These are phyloP conservation scores for Myxozyma neglecta DNA, from an alignment of 805 yeast species.

Conservation along the genomic window DNA sequence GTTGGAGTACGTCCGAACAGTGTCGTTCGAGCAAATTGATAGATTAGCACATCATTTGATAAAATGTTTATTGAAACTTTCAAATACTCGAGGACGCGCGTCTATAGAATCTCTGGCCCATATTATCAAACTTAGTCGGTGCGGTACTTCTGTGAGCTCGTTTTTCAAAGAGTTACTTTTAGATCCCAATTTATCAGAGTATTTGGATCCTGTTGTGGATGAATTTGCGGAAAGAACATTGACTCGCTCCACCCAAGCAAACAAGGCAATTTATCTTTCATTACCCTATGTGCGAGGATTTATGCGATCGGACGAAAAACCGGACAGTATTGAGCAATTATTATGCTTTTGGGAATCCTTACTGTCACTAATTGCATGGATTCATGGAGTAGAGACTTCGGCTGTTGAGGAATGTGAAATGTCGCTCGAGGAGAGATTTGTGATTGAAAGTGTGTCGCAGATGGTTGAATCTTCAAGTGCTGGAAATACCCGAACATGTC, in stretches of 20 bases:
- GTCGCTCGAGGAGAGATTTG: conserved; percentile 14
- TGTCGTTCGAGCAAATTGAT: conserved; percentile 12
- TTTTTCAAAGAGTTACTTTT: neutral
- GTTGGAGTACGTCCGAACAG: conserved; percentile 3
- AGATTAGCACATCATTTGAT: conserved; percentile 1
- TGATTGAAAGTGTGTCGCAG: conserved; percentile 3
- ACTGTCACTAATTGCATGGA: conserved; percentile 10
- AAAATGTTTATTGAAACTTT: conserved; percentile 4
- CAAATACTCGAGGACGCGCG: conserved; percentile 10
- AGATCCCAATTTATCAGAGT: neutral
- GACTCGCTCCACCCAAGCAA: neutral
- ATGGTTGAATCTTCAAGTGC: neutral
- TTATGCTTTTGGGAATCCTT: conserved; percentile 9
- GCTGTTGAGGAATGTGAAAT: neutral
- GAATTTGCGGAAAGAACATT: neutral
- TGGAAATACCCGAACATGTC: neutral
- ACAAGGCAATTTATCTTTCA: conserved; percentile 7
- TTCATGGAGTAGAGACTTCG: conserved; percentile 3
- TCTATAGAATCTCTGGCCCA: conserved; percentile 13
- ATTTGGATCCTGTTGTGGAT: conserved; percentile 1
- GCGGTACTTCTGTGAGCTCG: conserved; percentile 1
- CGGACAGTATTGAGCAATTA: conserved; percentile 12
- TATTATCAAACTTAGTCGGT: conserved; percentile 8
- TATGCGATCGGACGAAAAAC: neutral
- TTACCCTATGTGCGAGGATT: conserved; percentile 9